Conservation (phyloP, 495 filamentous ascomycete species). For the Monascus purpureus region DNA sequence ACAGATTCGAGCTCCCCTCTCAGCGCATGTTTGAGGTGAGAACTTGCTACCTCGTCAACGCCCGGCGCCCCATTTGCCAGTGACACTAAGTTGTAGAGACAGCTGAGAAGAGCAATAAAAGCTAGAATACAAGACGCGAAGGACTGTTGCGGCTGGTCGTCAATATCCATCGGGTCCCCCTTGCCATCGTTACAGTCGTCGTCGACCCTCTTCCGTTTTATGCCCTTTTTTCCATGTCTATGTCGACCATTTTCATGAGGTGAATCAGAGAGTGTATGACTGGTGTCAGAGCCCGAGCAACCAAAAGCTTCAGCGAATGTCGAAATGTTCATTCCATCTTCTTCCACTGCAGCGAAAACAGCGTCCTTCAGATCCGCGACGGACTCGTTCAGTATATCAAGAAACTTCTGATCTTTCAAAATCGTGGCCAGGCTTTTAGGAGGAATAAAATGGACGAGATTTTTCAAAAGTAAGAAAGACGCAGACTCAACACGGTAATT, state of each 20-base stretch:
- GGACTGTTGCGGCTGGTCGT: conserved; percentile 21
- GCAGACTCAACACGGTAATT: conserved; percentile 28
- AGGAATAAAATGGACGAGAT: conserved; percentile 32
- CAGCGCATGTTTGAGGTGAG: conserved; percentile 39
- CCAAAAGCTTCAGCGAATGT: background rate
- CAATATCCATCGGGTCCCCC: conserved; percentile 15
- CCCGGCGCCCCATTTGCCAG: conserved; percentile 14
- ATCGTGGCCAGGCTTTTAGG: conserved; percentile 31
- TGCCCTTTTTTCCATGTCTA: conserved; percentile 25
- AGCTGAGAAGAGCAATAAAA: conserved; percentile 26
- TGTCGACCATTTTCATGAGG: conserved; percentile 9
- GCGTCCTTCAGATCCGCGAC: conserved; percentile 25
- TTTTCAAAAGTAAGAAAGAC: conserved; percentile 35
- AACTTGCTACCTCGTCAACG: conserved; percentile 26
- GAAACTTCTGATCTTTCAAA: conserved; percentile 36
- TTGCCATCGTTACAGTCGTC: conserved; percentile 12
- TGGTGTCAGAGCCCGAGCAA: conserved; percentile 20
- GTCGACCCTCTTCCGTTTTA: conserved; percentile 26
- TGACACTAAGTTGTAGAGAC: conserved; percentile 19
- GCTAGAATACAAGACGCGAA: conserved; percentile 25
- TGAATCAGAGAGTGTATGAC: conserved; percentile 26
- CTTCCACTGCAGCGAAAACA: conserved; percentile 17
- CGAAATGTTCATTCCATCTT: conserved; percentile 7
- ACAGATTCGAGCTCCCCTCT: conserved; percentile 31
- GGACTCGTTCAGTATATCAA: conserved; percentile 25